A percentile compares a stretch with the other conserved stretches of the same genome.
These are phyloP conservation scores for Sordaria brevicollis DNA, from an alignment of 495 filamentous ascomycete species.

Conservation along the genomic window DNA sequence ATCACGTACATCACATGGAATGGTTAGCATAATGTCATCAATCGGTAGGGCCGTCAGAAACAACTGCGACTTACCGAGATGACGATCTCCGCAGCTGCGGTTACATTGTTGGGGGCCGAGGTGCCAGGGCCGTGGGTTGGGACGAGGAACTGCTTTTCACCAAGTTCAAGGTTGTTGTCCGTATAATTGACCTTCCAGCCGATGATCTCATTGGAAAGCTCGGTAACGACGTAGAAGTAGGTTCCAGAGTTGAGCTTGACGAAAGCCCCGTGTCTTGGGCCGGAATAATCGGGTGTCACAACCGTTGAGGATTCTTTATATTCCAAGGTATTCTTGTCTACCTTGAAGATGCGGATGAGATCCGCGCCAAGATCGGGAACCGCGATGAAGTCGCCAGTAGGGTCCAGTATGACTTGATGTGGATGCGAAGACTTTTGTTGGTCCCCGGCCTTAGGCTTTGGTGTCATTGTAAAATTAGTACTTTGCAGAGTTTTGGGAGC, in stretches of 20 bases:
- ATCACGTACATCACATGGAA: background rate
- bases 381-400: slow-evolving; percentile 52
- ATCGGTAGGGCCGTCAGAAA: background rate
- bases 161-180: slow-evolving; percentile 33
- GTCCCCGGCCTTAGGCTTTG: slow-evolving; percentile 35
- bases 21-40: background rate
- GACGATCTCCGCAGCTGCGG: slow-evolving; percentile 47
- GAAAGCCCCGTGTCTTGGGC: slow-evolving; percentile 62
- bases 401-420: slow-evolving; percentile 61
- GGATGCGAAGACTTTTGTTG: slow-evolving; percentile 61
- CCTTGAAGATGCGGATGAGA: slow-evolving; percentile 51
- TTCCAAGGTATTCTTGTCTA: slow-evolving; percentile 30
- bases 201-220: slow-evolving; percentile 49
- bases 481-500: slow-evolving; percentile 32
- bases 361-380: slow-evolving; percentile 67
- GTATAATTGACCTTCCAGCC: slow-evolving; percentile 50
- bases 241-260: slow-evolving; percentile 33
- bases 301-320: slow-evolving; percentile 27
- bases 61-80: slow-evolving; percentile 40
- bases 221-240: slow-evolving; percentile 53
- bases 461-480: slow-evolving; percentile 40
- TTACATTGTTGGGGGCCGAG: slow-evolving; percentile 19
- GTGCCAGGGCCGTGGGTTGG: slow-evolving; percentile 35
- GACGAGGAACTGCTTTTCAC: slow-evolving; percentile 25
- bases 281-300: slow-evolving; percentile 37